Conservation (phyloP, 2,329 filamentous ascomycete species). For the Talaromyces sp. region DNA sequence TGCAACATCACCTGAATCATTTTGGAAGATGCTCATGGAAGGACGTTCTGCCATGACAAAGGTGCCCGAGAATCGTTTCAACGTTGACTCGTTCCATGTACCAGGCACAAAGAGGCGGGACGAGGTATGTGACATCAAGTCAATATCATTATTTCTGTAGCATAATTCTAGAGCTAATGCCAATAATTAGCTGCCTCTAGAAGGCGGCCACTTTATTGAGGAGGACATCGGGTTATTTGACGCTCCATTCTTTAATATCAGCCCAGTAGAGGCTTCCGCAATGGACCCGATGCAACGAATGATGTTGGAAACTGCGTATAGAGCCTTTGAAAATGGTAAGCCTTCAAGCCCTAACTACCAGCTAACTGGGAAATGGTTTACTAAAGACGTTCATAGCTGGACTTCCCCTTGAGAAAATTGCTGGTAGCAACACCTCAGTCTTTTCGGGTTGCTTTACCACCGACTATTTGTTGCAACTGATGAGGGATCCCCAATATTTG, state of each 20-base stretch:
- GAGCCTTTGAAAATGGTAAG: conserved; percentile 26
- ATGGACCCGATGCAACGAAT: conserved; percentile 27
- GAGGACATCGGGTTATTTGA: conserved; percentile 30
- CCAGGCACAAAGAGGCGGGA: background rate
- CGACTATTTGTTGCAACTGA: conserved; percentile 20
- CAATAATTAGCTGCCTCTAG: background rate
- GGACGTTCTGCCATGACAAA: conserved; percentile 14
- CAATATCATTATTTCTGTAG: background rate
- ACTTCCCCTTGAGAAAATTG: conserved; percentile 23
- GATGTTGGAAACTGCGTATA: conserved; percentile 27
- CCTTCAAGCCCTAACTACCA: background rate
- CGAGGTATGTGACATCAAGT: background rate
- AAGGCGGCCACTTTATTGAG: background rate
- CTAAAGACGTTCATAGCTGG: conserved; percentile 21
- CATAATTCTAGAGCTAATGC: background rate
- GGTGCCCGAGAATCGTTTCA: conserved; percentile 6
- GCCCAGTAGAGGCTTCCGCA: conserved; percentile 22
- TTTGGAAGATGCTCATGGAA: conserved; percentile 23
- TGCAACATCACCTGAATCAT: conserved; percentile 15
- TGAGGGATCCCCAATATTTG: conserved; percentile 26
- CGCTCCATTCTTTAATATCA: conserved; percentile 32
- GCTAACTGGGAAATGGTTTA: background rate
- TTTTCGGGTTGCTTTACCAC: conserved; percentile 24
- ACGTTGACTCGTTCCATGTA: conserved; percentile 4
- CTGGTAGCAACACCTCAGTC: conserved; percentile 27